Conservation (phyloP, 163 green algal genomes). For the Prototheca cutis region DNA sequence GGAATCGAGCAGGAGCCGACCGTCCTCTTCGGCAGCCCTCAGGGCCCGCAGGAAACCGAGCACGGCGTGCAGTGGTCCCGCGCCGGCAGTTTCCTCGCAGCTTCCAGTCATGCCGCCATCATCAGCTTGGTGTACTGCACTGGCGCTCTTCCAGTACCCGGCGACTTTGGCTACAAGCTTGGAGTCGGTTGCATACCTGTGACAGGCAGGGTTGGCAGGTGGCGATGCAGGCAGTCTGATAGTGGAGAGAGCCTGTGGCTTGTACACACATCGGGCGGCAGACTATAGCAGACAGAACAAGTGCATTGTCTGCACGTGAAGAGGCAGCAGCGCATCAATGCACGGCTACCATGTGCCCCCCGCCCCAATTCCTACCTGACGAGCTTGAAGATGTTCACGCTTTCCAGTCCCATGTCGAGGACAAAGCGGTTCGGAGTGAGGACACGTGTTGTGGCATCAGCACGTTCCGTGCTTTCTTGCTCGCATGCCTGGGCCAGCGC, state of each 20-base stretch:
- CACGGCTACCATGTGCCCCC: background rate
- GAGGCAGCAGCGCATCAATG: background rate
- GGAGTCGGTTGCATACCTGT: slow-evolving; percentile 47
- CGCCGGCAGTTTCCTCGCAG: background rate
- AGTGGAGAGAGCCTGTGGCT: no score
- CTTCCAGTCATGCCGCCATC: no score
- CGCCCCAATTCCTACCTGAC: slow-evolving; percentile 35
- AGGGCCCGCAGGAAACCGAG: slow-evolving; percentile 63
- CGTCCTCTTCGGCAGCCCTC: slow-evolving; percentile 69
- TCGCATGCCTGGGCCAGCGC: slow-evolving; percentile 8
- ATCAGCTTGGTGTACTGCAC: no score
- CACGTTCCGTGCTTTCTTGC: background rate
- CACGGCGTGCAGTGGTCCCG: slow-evolving; percentile 52
- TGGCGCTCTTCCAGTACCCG: slow-evolving; percentile 20
- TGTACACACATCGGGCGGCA: no score
- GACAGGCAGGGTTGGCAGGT: no score
- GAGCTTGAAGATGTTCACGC: slow-evolving; percentile 86
- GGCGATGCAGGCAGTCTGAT: no score
- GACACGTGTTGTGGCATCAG: slow-evolving; percentile 1
- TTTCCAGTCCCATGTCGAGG: slow-evolving; percentile 61
- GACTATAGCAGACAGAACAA: no score
- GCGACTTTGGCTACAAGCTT: slow-evolving; percentile 76
- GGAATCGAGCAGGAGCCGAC: slow-evolving; percentile 74
- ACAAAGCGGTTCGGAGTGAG: slow-evolving; percentile 72
- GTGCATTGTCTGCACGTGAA: background rate